Evolutionary conservation across 192 early-diverging fungal genomes (phyloP), one percentile per base, ranked within the genome.

Genomic region (Chytriomyces confervae): DNA sequence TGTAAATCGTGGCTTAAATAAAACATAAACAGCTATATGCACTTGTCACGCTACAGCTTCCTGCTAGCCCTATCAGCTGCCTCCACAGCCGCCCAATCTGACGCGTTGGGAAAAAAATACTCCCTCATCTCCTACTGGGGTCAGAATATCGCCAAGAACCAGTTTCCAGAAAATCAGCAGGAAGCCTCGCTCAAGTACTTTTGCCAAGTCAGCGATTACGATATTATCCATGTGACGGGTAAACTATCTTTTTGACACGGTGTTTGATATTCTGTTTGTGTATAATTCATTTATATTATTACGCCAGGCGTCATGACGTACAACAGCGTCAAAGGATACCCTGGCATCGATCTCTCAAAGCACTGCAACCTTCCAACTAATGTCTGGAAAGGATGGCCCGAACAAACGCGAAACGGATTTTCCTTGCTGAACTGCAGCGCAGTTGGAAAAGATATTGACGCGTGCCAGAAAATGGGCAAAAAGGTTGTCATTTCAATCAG

Each of bases 391-490:
- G 81, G 77, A 27, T 82, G 79, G 23, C 84, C 81, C 8, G 79
- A 62, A 62, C 84, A 88, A 0, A 81, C 81, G 0, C 90, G 86
- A 66, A 79, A 83, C 6, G 90, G 90, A 65, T 88, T 89, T 20
- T 81, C 80, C 0, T 76, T 92, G 36, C 83, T 93, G 6, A 86
- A 90, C 66, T 94, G 94, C 77, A 90, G 91, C 7, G 75, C 85
- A 18, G 86, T 93, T 68, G 92, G 86, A 23, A 80, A 69, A 76
- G 92, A 91, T 5, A 91, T 95, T n/a, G 81, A 85, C 61, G 78
- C 81, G 20, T 94, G 94, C 76, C 94, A 95, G 78, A 81, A 70
- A 5, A 82, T 86, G 72, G 93, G 93, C 27, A 94, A 93, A 76
- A 88, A 86, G 5, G 78, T 94, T 9, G 66, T 95, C 23, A 81